Evolutionary conservation across 108 stramenopile genomes (phyloP).

Genomic region (Skeletonema grethae): DNA sequence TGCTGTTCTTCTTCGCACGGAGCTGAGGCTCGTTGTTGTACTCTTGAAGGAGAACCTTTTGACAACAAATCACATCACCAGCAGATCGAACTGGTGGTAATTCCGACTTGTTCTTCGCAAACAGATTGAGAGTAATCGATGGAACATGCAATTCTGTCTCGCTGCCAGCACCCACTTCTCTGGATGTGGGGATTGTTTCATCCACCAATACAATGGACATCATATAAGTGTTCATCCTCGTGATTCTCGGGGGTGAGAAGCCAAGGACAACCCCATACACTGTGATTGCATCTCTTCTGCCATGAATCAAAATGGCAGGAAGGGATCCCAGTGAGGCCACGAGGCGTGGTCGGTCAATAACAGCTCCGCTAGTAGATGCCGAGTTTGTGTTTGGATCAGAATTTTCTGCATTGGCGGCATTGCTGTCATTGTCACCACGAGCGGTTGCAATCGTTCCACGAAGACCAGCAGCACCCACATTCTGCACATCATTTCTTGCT

Average conservation of each 20-base stretch:
- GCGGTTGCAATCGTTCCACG: neutral
- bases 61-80: slow-evolving; percentile 62
- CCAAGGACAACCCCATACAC: slow-evolving; percentile 66
- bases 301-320: slow-evolving; percentile 18
- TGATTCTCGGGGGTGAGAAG: slow-evolving; percentile 55
- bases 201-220: slow-evolving; percentile 68
- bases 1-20: slow-evolving; percentile 19
- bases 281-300: slow-evolving; percentile 36
- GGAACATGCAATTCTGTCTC: slow-evolving; percentile 39
- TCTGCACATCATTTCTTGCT: neutral
- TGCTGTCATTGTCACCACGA: neutral
- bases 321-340: slow-evolving; percentile 13
- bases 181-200: slow-evolving; percentile 48
- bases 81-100: slow-evolving; percentile 60
- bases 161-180: neutral
- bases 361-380: neutral
- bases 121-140: slow-evolving; percentile 57
- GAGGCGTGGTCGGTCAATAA: slow-evolving; percentile 11
- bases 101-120: slow-evolving; percentile 49
- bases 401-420: neutral
- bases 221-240: slow-evolving; percentile 69
- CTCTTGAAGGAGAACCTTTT: slow-evolving; percentile 31
- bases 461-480: slow-evolving; percentile 4
- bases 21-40: slow-evolving; percentile 44
- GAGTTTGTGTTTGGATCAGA: slow-evolving; percentile 1